Percentiles rank a stretch among this genome's conserved stretches.
Conservation (phyloP, 768 basidiomycete genomes). For the Pisolithus marmoratus region DNA sequence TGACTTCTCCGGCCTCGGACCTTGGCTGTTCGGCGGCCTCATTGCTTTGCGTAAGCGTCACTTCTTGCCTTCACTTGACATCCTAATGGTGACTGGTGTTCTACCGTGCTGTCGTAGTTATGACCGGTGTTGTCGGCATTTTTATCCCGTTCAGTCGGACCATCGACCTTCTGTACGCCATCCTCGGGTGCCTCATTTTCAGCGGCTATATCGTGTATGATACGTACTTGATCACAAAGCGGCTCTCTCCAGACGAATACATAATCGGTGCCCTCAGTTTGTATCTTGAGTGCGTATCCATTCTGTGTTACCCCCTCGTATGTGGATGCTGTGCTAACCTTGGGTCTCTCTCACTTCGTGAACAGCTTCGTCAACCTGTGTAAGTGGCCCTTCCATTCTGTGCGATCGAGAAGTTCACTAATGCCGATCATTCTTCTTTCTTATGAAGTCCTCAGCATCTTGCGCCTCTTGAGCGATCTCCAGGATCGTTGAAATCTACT, state of each 20-base stretch:
- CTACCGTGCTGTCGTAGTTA: conserved; percentile 37
- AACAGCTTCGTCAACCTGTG: conserved; percentile 81
- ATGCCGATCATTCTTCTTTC: neutral
- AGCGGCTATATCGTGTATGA: conserved; percentile 89
- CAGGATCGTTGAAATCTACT: conserved; percentile 33
- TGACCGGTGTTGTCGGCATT: conserved; percentile 76
- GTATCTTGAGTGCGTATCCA: conserved; percentile 78
- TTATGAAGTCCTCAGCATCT: conserved; percentile 68
- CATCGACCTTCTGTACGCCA: conserved; percentile 75
- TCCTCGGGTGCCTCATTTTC: conserved; percentile 77
- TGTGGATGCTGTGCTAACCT: conserved; percentile 9
- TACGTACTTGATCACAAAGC: conserved; percentile 85
- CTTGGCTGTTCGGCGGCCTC: conserved; percentile 83
- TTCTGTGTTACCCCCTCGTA: neutral
- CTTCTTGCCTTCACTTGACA: neutral
- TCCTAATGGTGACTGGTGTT: neutral
- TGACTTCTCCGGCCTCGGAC: conserved; percentile 90
- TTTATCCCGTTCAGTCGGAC: conserved; percentile 84
- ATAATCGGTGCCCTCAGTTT: conserved; percentile 87
- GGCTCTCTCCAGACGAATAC: conserved; percentile 88
- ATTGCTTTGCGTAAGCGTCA: conserved; percentile 61
- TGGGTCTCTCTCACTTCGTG: conserved; percentile 9
- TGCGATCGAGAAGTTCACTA: neutral
- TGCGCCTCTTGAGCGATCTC: conserved; percentile 67
- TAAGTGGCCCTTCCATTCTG: conserved; percentile 33